These are phyloP conservation scores for Trypethelium eluteriae DNA, from an alignment of 495 filamentous ascomycete genomes.

Conservation along the genomic window DNA sequence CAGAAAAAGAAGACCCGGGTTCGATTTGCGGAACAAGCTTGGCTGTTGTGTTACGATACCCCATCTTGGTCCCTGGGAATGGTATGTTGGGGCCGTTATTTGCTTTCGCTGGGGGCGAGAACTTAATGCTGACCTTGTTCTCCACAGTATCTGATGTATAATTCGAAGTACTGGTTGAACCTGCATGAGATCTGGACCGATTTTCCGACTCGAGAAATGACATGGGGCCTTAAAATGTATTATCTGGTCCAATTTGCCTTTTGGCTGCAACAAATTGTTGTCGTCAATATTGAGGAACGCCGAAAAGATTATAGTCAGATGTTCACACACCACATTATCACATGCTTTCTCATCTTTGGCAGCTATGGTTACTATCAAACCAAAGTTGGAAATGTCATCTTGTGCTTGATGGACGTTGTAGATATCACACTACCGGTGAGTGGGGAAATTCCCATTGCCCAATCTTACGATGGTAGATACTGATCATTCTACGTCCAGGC, in stretches of 20 bases:
- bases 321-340: conserved; percentile 91
- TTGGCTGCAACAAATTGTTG: conserved; percentile 87
- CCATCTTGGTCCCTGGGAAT: conserved; percentile 71
- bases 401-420: conserved; percentile 89
- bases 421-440: conserved; percentile 81
- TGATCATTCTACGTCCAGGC: conserved; percentile 43
- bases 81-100: not conserved
- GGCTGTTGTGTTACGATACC: conserved; percentile 72
- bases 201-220: conserved; percentile 70
- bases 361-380: conserved; percentile 80
- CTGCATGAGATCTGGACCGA: conserved; percentile 69
- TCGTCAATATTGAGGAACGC: conserved; percentile 87
- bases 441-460: conserved; percentile 13
- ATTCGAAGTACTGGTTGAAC: conserved; percentile 71
- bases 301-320: conserved; percentile 94
- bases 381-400: conserved; percentile 78
- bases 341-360: conserved; percentile 65
- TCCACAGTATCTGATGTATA: conserved; percentile 67
- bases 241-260: conserved; percentile 87
- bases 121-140: not conserved
- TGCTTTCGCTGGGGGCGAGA: not conserved
- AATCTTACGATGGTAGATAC: not conserved
- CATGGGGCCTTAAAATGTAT: conserved; percentile 76
- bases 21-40: conserved; percentile 88
- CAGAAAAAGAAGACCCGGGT: conserved; percentile 62